Evolutionary conservation across 768 basidiomycete genomes (phyloP), one percentile per base, ranked within the genome.

Genomic region (Pseudohyphozyma bogoriensis): DNA sequence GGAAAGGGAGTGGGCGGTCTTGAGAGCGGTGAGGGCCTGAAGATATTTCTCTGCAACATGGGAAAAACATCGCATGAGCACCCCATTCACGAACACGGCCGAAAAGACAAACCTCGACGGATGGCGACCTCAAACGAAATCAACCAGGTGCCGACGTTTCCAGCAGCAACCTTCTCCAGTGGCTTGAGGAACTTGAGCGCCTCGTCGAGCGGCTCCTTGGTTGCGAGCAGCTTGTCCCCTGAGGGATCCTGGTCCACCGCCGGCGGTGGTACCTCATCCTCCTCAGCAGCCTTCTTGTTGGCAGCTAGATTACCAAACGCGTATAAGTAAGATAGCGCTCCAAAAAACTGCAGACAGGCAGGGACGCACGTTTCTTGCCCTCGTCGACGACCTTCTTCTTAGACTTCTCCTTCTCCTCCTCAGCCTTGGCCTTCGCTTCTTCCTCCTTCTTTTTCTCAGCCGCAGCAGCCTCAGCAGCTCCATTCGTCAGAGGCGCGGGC

Each of bases 91-190:
- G 29, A 49, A 13, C 8, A 5, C n/a, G 39, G 20, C 8, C 24
- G 37, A 32, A 29, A 8, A 18, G 20, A 35, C 2, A 28, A 32
- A 46, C 42, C 46, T n/a, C 29, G 47, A 77, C 88, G 81, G 51
- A 87, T 78, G 32, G 85, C 82, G 24, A 96, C 85, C 69, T 95
- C 90, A 70, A 86, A 93, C 8, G 78, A 77, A 1, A 79, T 78
- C 51, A 83, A 73, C 85, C 89, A 92, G 32, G 82, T 81, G 36
- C 87, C 83, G 13, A 88, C 73, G 50, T 82, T 77, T 4, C 77
- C 71, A 16, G 75, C 72, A 0, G 78, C 80, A 22, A 83, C 75
- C 9, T 76, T 77, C 12, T 78, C 76, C 4, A 96, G 72, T 4
- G 85, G 86, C 28, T 74, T 75, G 29, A 93, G 76, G 24, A 87